A percentile compares a stretch with the other conserved stretches of the same genome.
Conservation (phyloP, 1,284 basidiomycete species). For the Sparassis latifolia region DNA sequence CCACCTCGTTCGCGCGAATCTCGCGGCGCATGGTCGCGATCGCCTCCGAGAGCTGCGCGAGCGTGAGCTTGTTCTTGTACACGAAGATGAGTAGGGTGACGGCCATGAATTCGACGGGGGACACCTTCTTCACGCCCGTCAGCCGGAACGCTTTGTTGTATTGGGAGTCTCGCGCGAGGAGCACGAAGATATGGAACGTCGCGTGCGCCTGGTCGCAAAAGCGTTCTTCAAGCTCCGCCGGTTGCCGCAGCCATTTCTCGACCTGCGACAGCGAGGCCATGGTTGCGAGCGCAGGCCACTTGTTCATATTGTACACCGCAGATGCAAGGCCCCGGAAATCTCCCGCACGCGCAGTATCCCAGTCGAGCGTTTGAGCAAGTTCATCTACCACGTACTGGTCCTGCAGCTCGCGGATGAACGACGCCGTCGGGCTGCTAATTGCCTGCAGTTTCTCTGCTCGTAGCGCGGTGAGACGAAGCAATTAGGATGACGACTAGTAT, state of each 20-base stretch:
- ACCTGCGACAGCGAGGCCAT: constrained; percentile 34
- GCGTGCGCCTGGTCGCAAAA: constrained; percentile 32
- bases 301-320: constrained; percentile 44
- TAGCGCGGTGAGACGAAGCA: neutral
- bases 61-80: constrained; percentile 30
- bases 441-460: constrained; percentile 61
- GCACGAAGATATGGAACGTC: constrained; percentile 39
- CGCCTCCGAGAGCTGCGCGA: constrained; percentile 34
- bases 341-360: constrained; percentile 52
- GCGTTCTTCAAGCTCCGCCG: constrained; percentile 22
- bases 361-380: constrained; percentile 40
- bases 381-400: constrained; percentile 35
- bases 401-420: constrained; percentile 47
- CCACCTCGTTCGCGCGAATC: constrained; percentile 32
- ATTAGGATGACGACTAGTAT: neutral
- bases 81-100: constrained; percentile 45
- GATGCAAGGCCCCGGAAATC: constrained; percentile 60
- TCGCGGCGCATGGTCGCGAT: constrained; percentile 43
- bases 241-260: constrained; percentile 47
- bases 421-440: constrained; percentile 42
- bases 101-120: constrained; percentile 59
- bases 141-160: constrained; percentile 24
- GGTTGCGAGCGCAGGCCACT: constrained; percentile 29
- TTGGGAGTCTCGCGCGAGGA: constrained; percentile 29
- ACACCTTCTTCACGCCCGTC: constrained; percentile 36